phyloP scores from a whole-genome alignment of 441 rosid genomes.

The Gossypium lobatum region DNA sequence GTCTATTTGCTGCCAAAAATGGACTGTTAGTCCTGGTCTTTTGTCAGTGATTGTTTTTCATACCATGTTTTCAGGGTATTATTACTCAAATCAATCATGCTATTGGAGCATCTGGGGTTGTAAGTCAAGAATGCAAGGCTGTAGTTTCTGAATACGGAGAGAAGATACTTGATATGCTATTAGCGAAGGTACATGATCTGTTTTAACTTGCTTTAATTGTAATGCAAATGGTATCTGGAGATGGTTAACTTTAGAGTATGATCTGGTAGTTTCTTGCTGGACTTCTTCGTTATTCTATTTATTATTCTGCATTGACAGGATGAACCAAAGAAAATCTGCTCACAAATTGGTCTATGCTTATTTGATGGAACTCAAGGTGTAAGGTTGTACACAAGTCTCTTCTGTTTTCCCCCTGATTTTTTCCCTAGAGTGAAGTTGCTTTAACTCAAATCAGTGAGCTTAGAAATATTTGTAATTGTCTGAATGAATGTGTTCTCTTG shows the following conservation, averaged over 20 bases:
- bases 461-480: background rate
- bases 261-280: background rate
- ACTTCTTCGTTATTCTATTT: background rate
- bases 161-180: slow-evolving; percentile 33
- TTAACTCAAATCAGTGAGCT: slow-evolving; percentile 3
- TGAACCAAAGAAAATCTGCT: slow-evolving; percentile 57
- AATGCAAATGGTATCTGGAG: background rate
- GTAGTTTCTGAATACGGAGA: slow-evolving; percentile 67
- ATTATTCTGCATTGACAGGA: slow-evolving; percentile 33
- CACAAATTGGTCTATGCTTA: slow-evolving; percentile 59
- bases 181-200: slow-evolving; percentile 36
- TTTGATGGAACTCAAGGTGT: slow-evolving; percentile 62
- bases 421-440: background rate
- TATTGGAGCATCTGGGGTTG: slow-evolving; percentile 75
- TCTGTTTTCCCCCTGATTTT: background rate
- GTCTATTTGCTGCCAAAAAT: background rate
- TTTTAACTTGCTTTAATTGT: slow-evolving; percentile 1
- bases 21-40: background rate
- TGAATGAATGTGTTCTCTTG: background rate
- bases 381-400: slow-evolving; percentile 31
- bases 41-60: background rate
- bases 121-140: slow-evolving; percentile 68
- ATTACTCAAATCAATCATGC: slow-evolving; percentile 72
- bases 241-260: background rate
- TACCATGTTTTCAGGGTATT: slow-evolving; percentile 34